Conservation (phyloP, 208 protist genomes). For the Sergeia podlipaevii region DNA sequence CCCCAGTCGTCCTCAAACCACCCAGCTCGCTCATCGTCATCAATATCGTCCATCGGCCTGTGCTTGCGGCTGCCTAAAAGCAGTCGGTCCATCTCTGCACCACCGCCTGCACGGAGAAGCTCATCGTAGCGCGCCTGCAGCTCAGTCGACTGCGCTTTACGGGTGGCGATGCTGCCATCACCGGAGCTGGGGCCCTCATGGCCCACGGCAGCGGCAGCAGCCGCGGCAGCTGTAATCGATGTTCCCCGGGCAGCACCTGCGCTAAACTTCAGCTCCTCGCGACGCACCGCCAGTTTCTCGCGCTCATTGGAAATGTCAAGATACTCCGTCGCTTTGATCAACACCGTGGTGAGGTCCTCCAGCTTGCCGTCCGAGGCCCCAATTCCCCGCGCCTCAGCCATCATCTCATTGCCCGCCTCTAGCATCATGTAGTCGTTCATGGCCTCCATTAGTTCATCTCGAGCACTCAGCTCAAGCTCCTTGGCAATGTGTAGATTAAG, state of each 20-base stretch:
- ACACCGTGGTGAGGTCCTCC: slow-evolving; percentile 21
- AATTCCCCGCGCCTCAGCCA: neutral
- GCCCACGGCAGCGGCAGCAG: slow-evolving; percentile 2
- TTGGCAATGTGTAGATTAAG: slow-evolving; percentile 71
- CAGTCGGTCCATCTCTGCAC: slow-evolving; percentile 22
- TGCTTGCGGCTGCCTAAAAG: neutral
- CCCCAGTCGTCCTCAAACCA: slow-evolving; percentile 42
- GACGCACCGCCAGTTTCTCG: slow-evolving; percentile 60
- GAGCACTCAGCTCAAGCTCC: slow-evolving; percentile 54
- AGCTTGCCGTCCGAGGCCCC: slow-evolving; percentile 1
- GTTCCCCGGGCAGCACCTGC: slow-evolving; percentile 7
- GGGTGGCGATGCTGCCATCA: neutral
- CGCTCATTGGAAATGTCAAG: slow-evolving; percentile 80
- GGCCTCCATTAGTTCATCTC: slow-evolving; percentile 52
- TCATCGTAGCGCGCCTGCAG: slow-evolving; percentile 10
- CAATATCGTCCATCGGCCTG: slow-evolving; percentile 14
- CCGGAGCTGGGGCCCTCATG: slow-evolving; percentile 1
- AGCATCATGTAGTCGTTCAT: slow-evolving; percentile 36
- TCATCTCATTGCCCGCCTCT: slow-evolving; percentile 14
- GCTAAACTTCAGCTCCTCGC: slow-evolving; percentile 21
- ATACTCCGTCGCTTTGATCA: slow-evolving; percentile 51
- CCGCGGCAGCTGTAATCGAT: neutral
- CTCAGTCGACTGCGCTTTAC: slow-evolving; percentile 1
- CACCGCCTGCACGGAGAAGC: slow-evolving; percentile 8
- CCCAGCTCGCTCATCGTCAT: slow-evolving; percentile 9